Percentiles rank a stretch among this genome's conserved stretches.
Evolutionary conservation across 2,329 filamentous ascomycete genomes (phyloP).

Genomic region (Cytospora piceae): DNA sequence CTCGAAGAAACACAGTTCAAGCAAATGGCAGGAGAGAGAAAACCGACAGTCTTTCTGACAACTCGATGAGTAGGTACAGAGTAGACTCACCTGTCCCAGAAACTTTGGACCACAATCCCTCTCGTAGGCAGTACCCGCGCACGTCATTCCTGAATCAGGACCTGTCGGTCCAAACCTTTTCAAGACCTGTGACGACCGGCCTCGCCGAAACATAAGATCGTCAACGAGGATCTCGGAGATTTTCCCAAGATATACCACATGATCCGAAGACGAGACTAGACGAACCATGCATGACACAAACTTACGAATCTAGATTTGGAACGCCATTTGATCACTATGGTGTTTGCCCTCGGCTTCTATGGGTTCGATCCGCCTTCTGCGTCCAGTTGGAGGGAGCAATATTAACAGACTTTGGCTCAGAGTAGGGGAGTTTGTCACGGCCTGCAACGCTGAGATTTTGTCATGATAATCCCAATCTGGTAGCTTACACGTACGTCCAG

Average conservation of each 20-base stretch:
- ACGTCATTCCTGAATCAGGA: conserved; percentile 15
- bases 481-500: neutral
- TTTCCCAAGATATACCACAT: conserved; percentile 13
- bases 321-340: neutral
- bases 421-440: neutral
- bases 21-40: too few species aligned
- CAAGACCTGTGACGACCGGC: neutral
- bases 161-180: neutral
- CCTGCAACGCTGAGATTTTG: neutral
- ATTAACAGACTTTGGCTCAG: neutral
- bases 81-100: conserved; percentile 13
- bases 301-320: neutral
- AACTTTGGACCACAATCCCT: neutral
- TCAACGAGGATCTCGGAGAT: conserved; percentile 24
- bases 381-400: neutral
- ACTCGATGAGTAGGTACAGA: neutral
- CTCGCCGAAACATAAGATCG: conserved; percentile 10
- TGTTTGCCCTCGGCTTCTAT: neutral
- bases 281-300: neutral
- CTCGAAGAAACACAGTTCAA: too few species aligned
- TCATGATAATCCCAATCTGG: neutral
- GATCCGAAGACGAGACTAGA: neutral
- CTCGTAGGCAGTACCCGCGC: conserved; percentile 8
- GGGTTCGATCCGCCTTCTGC: neutral
- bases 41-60: neutral